Evolutionary conservation across 495 filamentous ascomycete genomes (phyloP).

Genomic region (Annulohypoxylon nitens): DNA sequence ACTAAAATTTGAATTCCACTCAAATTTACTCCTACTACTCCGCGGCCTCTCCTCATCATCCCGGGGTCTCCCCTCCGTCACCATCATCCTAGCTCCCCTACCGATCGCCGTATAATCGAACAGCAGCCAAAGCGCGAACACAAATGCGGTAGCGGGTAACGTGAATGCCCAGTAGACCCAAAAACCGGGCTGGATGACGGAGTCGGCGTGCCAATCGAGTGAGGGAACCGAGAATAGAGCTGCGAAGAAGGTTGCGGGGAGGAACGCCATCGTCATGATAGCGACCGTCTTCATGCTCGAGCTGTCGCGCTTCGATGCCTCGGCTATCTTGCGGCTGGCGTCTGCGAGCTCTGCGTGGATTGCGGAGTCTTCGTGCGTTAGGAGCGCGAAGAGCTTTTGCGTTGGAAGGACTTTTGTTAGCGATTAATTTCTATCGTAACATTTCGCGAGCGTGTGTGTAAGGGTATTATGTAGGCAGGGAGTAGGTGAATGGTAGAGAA

Average conservation of each 20-base stretch:
- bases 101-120: constrained; percentile 16
- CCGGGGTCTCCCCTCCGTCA: constrained; percentile 1
- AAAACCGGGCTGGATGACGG: constrained; percentile 51
- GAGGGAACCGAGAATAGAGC: constrained; percentile 56
- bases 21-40: constrained; percentile 11
- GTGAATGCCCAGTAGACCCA: constrained; percentile 57
- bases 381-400: constrained; percentile 44
- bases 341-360: constrained; percentile 40
- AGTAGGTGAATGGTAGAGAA: too few species aligned
- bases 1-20: neutral
- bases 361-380: constrained; percentile 48
- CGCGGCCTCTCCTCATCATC: constrained; percentile 17
- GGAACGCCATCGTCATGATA: constrained; percentile 56
- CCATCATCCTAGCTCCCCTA: neutral
- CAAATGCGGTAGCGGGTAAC: constrained; percentile 44
- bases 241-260: constrained; percentile 56
- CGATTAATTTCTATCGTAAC: too few species aligned
- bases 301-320: constrained; percentile 53
- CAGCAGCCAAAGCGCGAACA: constrained; percentile 47
- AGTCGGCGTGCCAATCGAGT: constrained; percentile 49
- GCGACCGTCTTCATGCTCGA: constrained; percentile 56
- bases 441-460: too few species aligned
- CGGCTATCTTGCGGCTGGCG: constrained; percentile 46
- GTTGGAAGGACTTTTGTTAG: neutral
- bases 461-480: neutral